Conservation (phyloP, 2,329 filamentous ascomycete species). For the Aspergillus calidoustus region DNA sequence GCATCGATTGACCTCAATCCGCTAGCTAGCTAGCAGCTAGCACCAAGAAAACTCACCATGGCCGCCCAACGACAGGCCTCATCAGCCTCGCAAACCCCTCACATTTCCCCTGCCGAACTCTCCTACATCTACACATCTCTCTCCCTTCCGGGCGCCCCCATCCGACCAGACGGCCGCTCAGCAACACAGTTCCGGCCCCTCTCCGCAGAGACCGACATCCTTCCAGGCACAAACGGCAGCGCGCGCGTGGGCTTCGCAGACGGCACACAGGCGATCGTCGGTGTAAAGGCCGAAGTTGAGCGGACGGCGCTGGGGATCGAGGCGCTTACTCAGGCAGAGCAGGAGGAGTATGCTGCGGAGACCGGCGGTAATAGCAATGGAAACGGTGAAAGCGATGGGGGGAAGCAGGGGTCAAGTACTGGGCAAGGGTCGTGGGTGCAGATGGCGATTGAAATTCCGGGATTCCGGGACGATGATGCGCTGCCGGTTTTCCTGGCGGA, state of each 20-base stretch:
- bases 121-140: constrained; percentile 93
- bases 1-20: not conserved
- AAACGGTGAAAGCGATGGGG: constrained; percentile 25
- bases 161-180: constrained; percentile 84
- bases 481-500: constrained; percentile 83
- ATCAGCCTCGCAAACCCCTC: constrained; percentile 53
- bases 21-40: constrained; percentile 9
- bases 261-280: constrained; percentile 93
- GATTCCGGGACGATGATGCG: constrained; percentile 87
- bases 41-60: constrained; percentile 50
- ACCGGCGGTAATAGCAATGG: constrained; percentile 29
- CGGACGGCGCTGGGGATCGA: constrained; percentile 57
- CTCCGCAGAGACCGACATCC: constrained; percentile 84
- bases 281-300: constrained; percentile 93
- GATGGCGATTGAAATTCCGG: constrained; percentile 88
- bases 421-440: constrained; percentile 78
- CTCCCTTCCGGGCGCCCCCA: constrained; percentile 70
- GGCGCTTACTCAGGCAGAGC: constrained; percentile 44
- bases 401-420: constrained; percentile 28
- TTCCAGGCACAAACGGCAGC: constrained; percentile 88
- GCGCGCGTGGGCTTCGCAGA: constrained; percentile 93
- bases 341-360: constrained; percentile 27
- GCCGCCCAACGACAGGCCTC: constrained; percentile 66
- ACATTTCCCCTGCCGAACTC: constrained; percentile 93
- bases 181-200: constrained; percentile 88